A percentile compares a stretch with the other conserved stretches of the same genome.
Evolutionary conservation across 75 land plant genomes (phyloP).

Genomic region (Chamaecyparis obtusa): DNA sequence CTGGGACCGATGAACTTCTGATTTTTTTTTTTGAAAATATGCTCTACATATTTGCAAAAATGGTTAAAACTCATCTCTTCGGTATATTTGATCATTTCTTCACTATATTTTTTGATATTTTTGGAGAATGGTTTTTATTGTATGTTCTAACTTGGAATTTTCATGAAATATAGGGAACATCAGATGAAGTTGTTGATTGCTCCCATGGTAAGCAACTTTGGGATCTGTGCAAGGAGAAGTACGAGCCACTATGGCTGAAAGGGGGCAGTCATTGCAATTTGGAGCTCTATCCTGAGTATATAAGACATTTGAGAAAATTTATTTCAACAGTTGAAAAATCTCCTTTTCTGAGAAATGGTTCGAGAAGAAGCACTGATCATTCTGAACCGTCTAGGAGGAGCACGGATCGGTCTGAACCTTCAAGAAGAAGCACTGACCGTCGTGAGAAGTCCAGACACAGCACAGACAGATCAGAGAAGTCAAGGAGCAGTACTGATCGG

Average conservation of each 20-base stretch:
- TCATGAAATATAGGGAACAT: conserved; percentile 63
- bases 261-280: conserved; percentile 94
- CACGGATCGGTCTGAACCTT: conserved; percentile 40
- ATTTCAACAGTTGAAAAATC: conserved; percentile 59
- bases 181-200: conserved; percentile 85
- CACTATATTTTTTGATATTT: not conserved
- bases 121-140: not conserved
- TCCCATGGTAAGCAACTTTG: conserved; percentile 87
- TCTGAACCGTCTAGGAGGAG: conserved; percentile 43
- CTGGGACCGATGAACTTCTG: not conserved
- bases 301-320: conserved; percentile 81
- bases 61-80: not conserved
- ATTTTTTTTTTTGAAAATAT: too few species aligned
- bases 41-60: not conserved
- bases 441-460: conserved; percentile 51
- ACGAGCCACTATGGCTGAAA: conserved; percentile 88
- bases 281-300: conserved; percentile 84
- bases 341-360: conserved; percentile 24
- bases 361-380: conserved; percentile 21
- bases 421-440: conserved; percentile 64
- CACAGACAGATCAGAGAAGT: conserved; percentile 41
- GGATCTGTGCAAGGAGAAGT: conserved; percentile 79
- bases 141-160: not conserved
- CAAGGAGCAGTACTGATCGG: conserved; percentile 36
- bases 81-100: not conserved